Evolutionary conservation across 106 monocot species (phyloP), one percentile per base, ranked within the genome.

Genomic region (Apostasia shenzhenica): DNA sequence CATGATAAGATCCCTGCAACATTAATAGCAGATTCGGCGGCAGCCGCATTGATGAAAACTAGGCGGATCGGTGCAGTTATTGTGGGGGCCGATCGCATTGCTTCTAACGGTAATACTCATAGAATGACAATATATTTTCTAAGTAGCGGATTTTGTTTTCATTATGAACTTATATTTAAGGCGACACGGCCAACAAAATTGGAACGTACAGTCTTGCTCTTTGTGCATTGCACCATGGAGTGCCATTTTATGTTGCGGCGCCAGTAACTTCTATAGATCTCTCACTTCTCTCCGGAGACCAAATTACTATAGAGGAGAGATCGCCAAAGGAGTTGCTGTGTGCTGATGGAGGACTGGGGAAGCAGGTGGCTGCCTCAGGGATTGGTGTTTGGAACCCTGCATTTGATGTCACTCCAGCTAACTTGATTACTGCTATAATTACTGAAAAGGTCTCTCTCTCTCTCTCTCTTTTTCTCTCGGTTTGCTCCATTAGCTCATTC

Each of bases 171-270:
- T 39, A 40, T 45, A 43, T 61, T 75, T 7, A 45, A 97, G 95
- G 95, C 72, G 95, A 97, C 50, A 97, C 95, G 13, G 95, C 95
- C 3, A 97, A 97, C 77, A 97, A 97, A 74, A 97, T 97, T 42
- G 95, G 95, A 78, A 97, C 95, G 6, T 97, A 97, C 78, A 92
- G 67, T 70, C 82, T 92, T 43, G 95, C 95, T 45, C 56, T 97
- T 47, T 86, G 62, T 43, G 92, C 95, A 68, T 77, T 63, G 10
- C 82, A 86, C 73, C 95, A 97, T 66, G 75, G 75, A 2, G 59
- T 97, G 26, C 84, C 92, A 69, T 97, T 97, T 72, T 97, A 87
- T 58, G 86, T 97, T 8, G 95, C 95, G 57, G 95, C 95, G 2
- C 95, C 95, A 7, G 10, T 87, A 46, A 97, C 92, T 51, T 97